phyloP scores from a whole-genome alignment of 805 yeast species.

The Clavispora vitiphila region DNA sequence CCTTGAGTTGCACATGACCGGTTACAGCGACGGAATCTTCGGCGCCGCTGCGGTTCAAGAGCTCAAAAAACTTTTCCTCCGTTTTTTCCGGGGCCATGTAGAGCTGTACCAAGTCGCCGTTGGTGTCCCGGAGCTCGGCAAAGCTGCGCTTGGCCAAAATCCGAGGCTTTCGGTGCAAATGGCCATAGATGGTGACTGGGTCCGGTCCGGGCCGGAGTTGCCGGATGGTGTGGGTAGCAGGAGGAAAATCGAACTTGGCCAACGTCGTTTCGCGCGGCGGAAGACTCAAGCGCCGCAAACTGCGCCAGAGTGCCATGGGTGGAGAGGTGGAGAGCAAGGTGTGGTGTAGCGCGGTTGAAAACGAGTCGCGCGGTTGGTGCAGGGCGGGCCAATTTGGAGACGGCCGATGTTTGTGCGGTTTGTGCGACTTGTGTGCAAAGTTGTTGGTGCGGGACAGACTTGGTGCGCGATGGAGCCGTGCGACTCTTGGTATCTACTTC shows the following conservation, averaged over 20 bases:
- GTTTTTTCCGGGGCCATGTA: conserved; percentile 38
- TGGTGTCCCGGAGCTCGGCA: conserved; percentile 67
- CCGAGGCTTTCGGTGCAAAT: conserved; percentile 75
- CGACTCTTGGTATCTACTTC: too few species aligned
- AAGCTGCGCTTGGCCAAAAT: conserved; percentile 66
- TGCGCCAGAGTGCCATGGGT: background rate
- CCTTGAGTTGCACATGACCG: conserved; percentile 47
- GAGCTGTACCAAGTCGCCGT: conserved; percentile 62
- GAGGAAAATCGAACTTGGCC: conserved; percentile 31
- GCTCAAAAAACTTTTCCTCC: conserved; percentile 26
- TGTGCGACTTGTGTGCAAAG: too few species aligned
- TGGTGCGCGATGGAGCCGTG: too few species aligned
- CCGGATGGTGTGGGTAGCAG: conserved; percentile 26
- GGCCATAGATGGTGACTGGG: conserved; percentile 64
- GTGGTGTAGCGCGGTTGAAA: too few species aligned
- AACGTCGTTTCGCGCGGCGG: conserved; percentile 12
- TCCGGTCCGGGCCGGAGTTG: conserved; percentile 9
- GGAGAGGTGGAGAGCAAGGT: background rate
- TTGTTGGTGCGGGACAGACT: too few species aligned
- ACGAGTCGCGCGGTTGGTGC: too few species aligned
- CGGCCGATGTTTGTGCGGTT: too few species aligned
- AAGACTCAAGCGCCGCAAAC: conserved; percentile 1
- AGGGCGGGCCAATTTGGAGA: too few species aligned
- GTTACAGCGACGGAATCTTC: conserved; percentile 72
- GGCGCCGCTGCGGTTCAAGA: conserved; percentile 46